Conservation (phyloP, 495 filamentous ascomycete genomes). For the Pseudomonodictys pantanalensis region DNA sequence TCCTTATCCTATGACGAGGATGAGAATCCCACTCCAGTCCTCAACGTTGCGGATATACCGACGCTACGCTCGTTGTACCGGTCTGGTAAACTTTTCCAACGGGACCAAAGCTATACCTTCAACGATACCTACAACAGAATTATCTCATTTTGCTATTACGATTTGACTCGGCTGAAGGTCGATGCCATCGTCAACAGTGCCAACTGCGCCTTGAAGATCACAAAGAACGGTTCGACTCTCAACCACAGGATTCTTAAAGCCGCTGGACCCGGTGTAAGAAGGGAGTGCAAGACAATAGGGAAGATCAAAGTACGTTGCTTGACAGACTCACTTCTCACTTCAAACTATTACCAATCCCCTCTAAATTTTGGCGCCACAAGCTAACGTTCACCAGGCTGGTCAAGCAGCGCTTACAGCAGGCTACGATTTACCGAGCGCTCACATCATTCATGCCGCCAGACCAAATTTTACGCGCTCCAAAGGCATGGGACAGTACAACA, state of each 20-base stretch:
- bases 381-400: background rate
- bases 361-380: too few relatives aligned
- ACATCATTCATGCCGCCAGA: conserved; percentile 25
- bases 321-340: background rate
- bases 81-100: conserved; percentile 12
- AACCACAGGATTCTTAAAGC: conserved; percentile 16
- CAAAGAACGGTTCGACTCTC: background rate
- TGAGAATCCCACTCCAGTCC: background rate
- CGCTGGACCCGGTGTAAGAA: conserved; percentile 21
- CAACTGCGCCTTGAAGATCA: conserved; percentile 5
- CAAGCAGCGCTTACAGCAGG: conserved; percentile 1
- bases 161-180: conserved; percentile 19
- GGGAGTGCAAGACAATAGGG: conserved; percentile 9
- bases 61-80: conserved; percentile 11
- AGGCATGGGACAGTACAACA: conserved; percentile 1
- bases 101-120: conserved; percentile 20
- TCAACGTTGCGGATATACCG: conserved; percentile 9
- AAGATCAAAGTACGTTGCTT: conserved; percentile 5
- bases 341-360: too few relatives aligned
- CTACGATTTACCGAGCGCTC: conserved; percentile 3
- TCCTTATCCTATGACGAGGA: conserved; percentile 1
- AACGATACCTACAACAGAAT: conserved; percentile 23
- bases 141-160: conserved; percentile 17
- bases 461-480: conserved; percentile 8
- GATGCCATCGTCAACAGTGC: conserved; percentile 31